Evolutionary conservation across 306 rosid genomes (phyloP), one percentile per base, ranked within the genome.

Genomic region (Glycine tomentella): DNA sequence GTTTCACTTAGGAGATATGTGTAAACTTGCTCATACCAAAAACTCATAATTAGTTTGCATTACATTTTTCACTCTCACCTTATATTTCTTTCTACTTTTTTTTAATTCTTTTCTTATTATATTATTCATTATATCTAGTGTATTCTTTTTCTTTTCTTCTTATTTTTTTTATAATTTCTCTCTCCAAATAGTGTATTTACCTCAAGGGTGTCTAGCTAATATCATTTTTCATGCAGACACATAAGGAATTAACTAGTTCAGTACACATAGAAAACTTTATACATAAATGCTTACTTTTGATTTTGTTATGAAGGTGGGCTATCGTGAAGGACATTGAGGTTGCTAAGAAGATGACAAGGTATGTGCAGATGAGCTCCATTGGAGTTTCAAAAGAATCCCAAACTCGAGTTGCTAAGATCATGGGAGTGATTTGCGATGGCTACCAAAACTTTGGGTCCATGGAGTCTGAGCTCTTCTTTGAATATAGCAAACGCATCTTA

Each of bases 331-430:
- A 89, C 84, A 81, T 77, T 67, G 95, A 89, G 66, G 77, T 91
- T 42, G 97, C 97, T 0, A 83, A 58, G 44, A 93, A 87, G 87
- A 92, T 95, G 97, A 77, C 89, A 0, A 59, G 20, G 34, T 95
- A 82, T 65, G 76, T 91, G 7, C 90, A 86, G 59, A 70, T 90
- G 77, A 88, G 84, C 81, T 86, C 97, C 17, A 84, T 92, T 52
- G 98, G 98, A 0, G 97, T 92, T 49, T 87, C 98, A 11, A 92
- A 85, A 75, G 98, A 92, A 76, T 91, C 98, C 2, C 98, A 92
- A 72, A 46, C 53, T 33, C 85, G 97, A 86, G 97, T 76, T 36
- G 84, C 97, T 6, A 92, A 86, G 90, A 86, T 92, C 46, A 83
- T 95, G 76, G 83, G 57, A 52, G 89, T 88, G 80, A 69, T 95